Evolutionary conservation across 176 grass and related monocot species (phyloP), one percentile per base, ranked within the genome.

Genomic region (Chloris gayana): DNA sequence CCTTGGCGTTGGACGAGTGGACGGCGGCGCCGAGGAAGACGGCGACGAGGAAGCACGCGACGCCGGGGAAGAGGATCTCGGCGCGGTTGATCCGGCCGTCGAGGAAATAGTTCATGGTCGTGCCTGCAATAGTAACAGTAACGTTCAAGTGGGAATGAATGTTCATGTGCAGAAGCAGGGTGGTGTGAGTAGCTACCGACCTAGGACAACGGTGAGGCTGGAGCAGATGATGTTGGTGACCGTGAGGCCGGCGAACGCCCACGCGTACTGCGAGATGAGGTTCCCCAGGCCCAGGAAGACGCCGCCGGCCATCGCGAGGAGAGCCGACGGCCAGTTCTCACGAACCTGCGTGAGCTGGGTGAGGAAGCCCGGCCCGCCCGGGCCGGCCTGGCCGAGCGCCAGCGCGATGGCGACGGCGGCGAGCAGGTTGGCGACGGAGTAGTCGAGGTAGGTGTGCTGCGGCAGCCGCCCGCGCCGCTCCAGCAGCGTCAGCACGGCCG

Each of bases 181-280:
- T 25, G 12, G n/a, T 25, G 56, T 58, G n/a, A n/a, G n/a, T n/a
- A n/a, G n/a, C n/a, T n/a, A n/a, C n/a, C n/a, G n/a, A 58, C 56
- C 56, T 11, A 58, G 56, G 25, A 58, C 56, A 58, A 58, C 56
- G 1, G 56, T 58, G 2, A 58, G n/a, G 56, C 56, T 58, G 24
- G 56, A 58, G n/a, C 56, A 58, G 56, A 58, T 58, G 56, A 58
- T 58, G 56, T 58, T 58, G 56, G 56, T 58, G 21, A 58, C 56
- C n/a, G 56, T 58, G 22, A 58, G 56, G 22, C 56, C 56, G 8
- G 56, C 56, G 4, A 58, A 58, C 56, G 56, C 56, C 56, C 56
- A 58, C 2, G 56, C 56, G 56, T 58, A 58, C 22, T 58, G 56
- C 22, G 56, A 58, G 56, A 58, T 58, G 9, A 58, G 56, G 22